Evolutionary conservation across 169 alveolate genomes (phyloP).

Genomic region (Cryptosporidium tyzzeri): DNA sequence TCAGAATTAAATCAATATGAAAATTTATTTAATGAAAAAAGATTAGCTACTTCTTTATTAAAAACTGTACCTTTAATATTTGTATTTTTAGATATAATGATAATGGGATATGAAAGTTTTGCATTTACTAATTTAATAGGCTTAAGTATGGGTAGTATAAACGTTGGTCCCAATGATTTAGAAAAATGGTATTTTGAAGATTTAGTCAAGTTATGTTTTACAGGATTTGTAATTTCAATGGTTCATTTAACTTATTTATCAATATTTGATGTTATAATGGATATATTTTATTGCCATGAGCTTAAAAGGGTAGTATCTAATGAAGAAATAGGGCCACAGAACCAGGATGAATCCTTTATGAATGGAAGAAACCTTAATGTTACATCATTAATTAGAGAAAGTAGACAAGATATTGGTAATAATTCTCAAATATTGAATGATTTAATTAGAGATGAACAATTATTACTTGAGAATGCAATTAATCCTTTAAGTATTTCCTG

Average conservation of each 20-base stretch:
- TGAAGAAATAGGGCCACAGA: neutral
- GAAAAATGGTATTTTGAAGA: slow-evolving; percentile 14
- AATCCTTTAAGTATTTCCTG: slow-evolving; percentile 33
- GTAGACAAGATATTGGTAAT: neutral
- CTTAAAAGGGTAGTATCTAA: slow-evolving; percentile 27
- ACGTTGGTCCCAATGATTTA: slow-evolving; percentile 27
- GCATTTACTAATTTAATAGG: slow-evolving; percentile 27
- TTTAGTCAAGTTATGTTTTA: slow-evolving; percentile 1
- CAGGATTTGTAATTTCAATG: slow-evolving; percentile 8
- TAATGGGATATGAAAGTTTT: slow-evolving; percentile 47
- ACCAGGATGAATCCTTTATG: neutral
- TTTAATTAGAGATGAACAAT: neutral
- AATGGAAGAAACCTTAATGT: slow-evolving; percentile 6
- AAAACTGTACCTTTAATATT: slow-evolving; percentile 34
- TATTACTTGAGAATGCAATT: slow-evolving; percentile 10
- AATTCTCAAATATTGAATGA: neutral
- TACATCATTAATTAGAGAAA: slow-evolving; percentile 25
- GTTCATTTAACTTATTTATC: slow-evolving; percentile 35
- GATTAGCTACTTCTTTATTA: slow-evolving; percentile 18
- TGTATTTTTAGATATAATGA: slow-evolving; percentile 39
- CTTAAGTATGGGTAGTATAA: neutral
- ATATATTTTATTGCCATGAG: slow-evolving; percentile 67
- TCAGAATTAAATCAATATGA: slow-evolving; percentile 31
- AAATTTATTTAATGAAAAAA: slow-evolving; percentile 36
- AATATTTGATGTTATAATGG: slow-evolving; percentile 35